Base-by-base conservation (phyloP, 192 early-diverging fungal species). In the Coemansia sp. region DNA sequence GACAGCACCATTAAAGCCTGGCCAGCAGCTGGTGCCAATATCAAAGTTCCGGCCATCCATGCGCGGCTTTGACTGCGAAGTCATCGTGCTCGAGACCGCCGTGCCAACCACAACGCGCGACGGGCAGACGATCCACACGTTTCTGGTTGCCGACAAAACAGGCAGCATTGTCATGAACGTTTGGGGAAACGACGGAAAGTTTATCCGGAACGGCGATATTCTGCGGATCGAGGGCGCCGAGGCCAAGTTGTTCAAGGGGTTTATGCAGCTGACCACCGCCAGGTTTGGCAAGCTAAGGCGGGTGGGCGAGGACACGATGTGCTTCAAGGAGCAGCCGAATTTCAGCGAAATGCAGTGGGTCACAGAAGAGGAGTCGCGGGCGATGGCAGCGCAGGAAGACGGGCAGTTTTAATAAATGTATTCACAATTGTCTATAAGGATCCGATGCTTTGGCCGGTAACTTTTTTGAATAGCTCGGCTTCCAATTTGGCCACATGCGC, bases 61-160 rank as follows among this genome's bases (percentile, higher is more conserved):
- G 80, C 77, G 83, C 6, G 81, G 81, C 7, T 80, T 87, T 44
- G 81, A 84, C 56, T 80, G 84, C 61, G 86, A 89, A 42, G 83
- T 85, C 35, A 84, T 89, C 51, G 77, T 89, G 14, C 69, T 89
- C 6, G 82, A 89, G 32, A 81, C 82, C 53, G 77, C 77, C n/a
- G 25, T 69, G 29, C 83, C 84, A 19, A 70, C 60, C 4, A 74
- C 61, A 5, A 85, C 81, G 6, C 67, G 77, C 7, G 81, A 84
- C 55, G 65, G 78, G 21, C 77, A 82, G 22, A 75, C 74, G 6
- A 78, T 87, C 53, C 70, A 85, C 35, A 83, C 73, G n/a, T 86
- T 82, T 58, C 64, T 83, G 9, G 84, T 83, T 6, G 86, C 87
- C 9, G 87, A 89, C 65, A 60, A 60, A 19, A 72, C 86, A 5